Evolutionary conservation across 2,329 filamentous ascomycete species (phyloP), one percentile per base, ranked within the genome.

Genomic region (Ceratocystis diversiconidia): DNA sequence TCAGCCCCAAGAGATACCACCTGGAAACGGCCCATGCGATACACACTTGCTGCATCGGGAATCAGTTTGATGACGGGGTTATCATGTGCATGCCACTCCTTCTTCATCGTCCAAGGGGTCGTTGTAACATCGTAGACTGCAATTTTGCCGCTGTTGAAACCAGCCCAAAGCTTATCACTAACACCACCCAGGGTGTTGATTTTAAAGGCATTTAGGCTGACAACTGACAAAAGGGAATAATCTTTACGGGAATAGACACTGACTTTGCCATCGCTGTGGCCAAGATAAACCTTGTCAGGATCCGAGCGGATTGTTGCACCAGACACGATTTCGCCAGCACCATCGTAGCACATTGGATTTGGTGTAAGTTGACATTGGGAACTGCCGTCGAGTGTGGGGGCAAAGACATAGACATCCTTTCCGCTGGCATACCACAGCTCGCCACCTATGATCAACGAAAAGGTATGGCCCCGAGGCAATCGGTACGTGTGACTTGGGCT

Each of bases 71-170:
- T 82, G 6, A 96, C 86, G 0, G 92, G 89, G 69, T 88, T 88
- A 5, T 90, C 86, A 72, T 97, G 94, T 2, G 90, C 92, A 69
- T 87, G 85, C 92, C 94, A 99, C 72, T 97, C 92, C 74, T 99
- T 99, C 76, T 89, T 86, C 30, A 95, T 85, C 22, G 82, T 81
- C 94, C 94, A 99, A 0, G 92, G 92, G n/a, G 82, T 85, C 36
- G 84, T 82, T 8, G 79, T 82, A 10, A 90, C 88, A 73, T 99
- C 92, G 74, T 96, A 99, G 6, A 97, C 88, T 71, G 90, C 94
- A 41, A 96, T 85, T 81, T 88, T 95, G 17, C 94, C 94, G 0
- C 89, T 96, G 73, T 92, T 96, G 77, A 92, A 97, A 2, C 87
- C 92, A 32, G 91, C 90, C 94, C 94, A 99, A 0, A 99, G 79